Evolutionary conservation across 352 stramenopile species (phyloP).

Genomic region (Globisporangium apiculatum): DNA sequence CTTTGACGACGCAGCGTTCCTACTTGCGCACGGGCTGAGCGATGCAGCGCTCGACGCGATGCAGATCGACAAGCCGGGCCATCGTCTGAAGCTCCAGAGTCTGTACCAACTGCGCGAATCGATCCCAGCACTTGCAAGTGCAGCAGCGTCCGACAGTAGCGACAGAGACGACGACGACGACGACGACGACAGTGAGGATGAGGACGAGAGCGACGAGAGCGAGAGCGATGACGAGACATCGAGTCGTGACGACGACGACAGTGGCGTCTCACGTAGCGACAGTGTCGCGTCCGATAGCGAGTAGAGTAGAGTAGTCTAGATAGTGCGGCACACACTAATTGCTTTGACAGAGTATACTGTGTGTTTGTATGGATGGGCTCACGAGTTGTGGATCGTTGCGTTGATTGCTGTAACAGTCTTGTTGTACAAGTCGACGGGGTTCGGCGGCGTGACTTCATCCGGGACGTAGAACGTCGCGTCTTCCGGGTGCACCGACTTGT

Average conservation of each 20-base stretch:
- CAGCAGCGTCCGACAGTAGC: too few relatives aligned
- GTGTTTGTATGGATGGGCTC: not conserved
- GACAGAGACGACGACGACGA: slow-evolving; percentile 10
- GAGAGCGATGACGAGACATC: not conserved
- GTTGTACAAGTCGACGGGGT: slow-evolving; percentile 71
- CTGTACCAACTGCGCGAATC: slow-evolving; percentile 66
- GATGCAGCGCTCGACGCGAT: slow-evolving; percentile 50
- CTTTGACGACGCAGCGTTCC: slow-evolving; percentile 62
- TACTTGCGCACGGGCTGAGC: slow-evolving; percentile 38
- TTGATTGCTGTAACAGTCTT: slow-evolving; percentile 63
- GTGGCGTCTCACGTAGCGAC: too few relatives aligned
- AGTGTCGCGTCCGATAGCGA: too few relatives aligned
- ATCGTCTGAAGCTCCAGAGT: slow-evolving; percentile 56
- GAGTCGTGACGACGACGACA: not conserved
- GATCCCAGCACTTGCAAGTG: slow-evolving; percentile 10
- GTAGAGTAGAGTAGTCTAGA: not conserved
- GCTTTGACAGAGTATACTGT: slow-evolving; percentile 16
- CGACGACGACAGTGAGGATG: slow-evolving; percentile 19
- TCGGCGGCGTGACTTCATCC: slow-evolving; percentile 76
- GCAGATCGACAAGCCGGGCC: slow-evolving; percentile 55
- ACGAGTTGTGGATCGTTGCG: slow-evolving; percentile 30
- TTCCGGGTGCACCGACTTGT: slow-evolving; percentile 71
- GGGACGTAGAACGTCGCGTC: slow-evolving; percentile 81
- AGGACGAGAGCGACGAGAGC: slow-evolving; percentile 8
- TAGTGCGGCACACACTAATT: slow-evolving; percentile 1